Base-by-base conservation (phyloP, 2,329 filamentous ascomycete species). In the Onygenales sp. region DNA sequence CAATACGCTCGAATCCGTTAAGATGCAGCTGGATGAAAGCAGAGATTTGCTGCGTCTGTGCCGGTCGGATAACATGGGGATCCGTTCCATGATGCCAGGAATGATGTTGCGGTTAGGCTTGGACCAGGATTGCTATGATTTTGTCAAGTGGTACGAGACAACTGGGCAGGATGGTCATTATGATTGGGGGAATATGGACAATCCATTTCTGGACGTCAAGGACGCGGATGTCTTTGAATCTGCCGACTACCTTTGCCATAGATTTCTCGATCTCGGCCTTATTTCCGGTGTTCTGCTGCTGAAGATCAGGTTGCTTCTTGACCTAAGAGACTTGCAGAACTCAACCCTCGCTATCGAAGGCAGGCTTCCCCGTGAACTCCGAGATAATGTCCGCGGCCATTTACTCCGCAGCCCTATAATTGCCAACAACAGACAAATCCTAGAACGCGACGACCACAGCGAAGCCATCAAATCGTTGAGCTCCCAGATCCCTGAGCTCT, bases 61-160 rank as follows among this genome's bases (percentile, higher is more conserved):
- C 55, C 69, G 72, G 2, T n/a, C 57, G 9, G 77, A 80, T 57
- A 73, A 74, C 54, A 64, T 77, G 66, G 71, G 72, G 0, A 14
- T 77, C 2, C 68, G 76, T 0, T 43, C 69, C 14, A 17, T 73
- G 0, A 54, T 76, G 0, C 77, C 78, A 0, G 56, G 60, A 0
- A 43, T 76, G 8, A 67, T 73, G 52, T 59, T 82, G 11, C 72
- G 76, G 2, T 66, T 81, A 6, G 69, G 69, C 17, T 65, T 61
- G 43, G 77, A 81, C 53, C 76, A 80, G 59, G 75, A 77, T n/a
- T 73, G 69, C 58, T 77, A 76, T 58, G 71, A 75, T 57, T 77
- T 77, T 52, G 36, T 76, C 59, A 78, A 75, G 61, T 78, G 72
- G 75, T 78, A 66, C 66, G 61, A 56, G 5, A 65, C 61, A 1